Percentiles rank a stretch among this genome's conserved stretches.
Evolutionary conservation across 805 yeast species (phyloP).

Genomic region (Debaryomyces prosopidis): DNA sequence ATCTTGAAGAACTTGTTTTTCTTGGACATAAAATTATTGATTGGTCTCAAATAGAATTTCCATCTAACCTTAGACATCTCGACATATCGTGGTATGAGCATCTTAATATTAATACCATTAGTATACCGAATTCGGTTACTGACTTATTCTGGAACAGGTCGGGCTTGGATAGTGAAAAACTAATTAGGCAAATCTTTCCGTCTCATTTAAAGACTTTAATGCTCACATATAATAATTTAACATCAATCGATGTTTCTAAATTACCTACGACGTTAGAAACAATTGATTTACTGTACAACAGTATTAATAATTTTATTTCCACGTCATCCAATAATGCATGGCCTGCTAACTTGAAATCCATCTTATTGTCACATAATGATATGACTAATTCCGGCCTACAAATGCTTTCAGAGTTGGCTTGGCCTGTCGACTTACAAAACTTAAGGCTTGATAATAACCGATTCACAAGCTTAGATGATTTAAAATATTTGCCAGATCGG

Average conservation of each 20-base stretch:
- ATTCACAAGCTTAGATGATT: constrained; percentile 16
- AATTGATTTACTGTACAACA: constrained; percentile 29
- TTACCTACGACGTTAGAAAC: constrained; percentile 30
- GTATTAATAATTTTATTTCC: constrained; percentile 12
- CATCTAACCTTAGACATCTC: constrained; percentile 23
- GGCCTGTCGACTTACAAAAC: constrained; percentile 24
- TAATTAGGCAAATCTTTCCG: constrained; percentile 17
- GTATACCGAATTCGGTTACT: constrained; percentile 19
- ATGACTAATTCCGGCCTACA: constrained; percentile 18
- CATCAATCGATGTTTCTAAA: constrained; percentile 19
- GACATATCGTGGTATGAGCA: constrained; percentile 38
- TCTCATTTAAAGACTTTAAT: constrained; percentile 26
- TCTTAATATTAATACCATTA: constrained; percentile 23
- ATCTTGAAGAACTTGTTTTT: constrained; percentile 27
- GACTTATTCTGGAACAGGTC: constrained; percentile 35
- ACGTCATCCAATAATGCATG: constrained; percentile 1
- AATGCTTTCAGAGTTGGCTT: constrained; percentile 15
- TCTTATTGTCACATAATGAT: constrained; percentile 21
- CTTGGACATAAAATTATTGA: constrained; percentile 31
- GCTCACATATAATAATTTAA: constrained; percentile 31
- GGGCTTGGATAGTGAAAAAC: constrained; percentile 15
- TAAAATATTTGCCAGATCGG: constrained; percentile 20
- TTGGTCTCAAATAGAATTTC: constrained; percentile 31
- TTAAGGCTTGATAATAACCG: constrained; percentile 24
- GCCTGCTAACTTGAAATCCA: constrained; percentile 25